phyloP scores from a whole-genome alignment of 441 rosid genomes.

The Theobroma grandiflorum region DNA sequence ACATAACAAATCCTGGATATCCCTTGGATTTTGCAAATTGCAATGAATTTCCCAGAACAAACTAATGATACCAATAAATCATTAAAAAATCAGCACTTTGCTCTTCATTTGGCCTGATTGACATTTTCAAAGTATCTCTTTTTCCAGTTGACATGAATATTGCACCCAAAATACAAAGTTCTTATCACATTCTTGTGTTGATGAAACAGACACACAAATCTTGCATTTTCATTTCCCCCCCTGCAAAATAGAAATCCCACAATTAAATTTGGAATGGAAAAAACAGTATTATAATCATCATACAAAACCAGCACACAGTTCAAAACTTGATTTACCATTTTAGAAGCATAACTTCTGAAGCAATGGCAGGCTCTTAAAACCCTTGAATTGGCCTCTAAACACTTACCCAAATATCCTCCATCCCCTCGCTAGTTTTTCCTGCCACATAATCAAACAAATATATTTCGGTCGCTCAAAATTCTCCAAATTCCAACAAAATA shows the following conservation, averaged over 20 bases:
- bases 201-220: not conserved
- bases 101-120: not conserved
- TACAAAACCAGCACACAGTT: not conserved
- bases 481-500: not conserved
- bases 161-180: conserved; percentile 3
- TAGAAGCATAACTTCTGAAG: conserved; percentile 10
- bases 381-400: conserved; percentile 7
- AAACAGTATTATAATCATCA: not conserved
- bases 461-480: not conserved
- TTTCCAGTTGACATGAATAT: not conserved
- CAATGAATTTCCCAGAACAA: not conserved
- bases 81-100: not conserved
- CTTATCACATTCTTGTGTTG: not conserved
- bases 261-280: not conserved
- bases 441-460: not conserved
- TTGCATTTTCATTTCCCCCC: conserved; percentile 2
- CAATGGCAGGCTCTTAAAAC: conserved; percentile 5
- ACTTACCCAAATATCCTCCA: not conserved
- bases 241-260: conserved; percentile 10
- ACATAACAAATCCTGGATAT: too few species aligned
- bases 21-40: not conserved
- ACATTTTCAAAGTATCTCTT: not conserved
- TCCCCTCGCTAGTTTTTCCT: not conserved
- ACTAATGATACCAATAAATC: not conserved
- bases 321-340: conserved; percentile 8